Percentiles rank a stretch among this genome's conserved stretches.
Conservation (phyloP, 257 asterid genomes). For the Fraxinus cuspidata region DNA sequence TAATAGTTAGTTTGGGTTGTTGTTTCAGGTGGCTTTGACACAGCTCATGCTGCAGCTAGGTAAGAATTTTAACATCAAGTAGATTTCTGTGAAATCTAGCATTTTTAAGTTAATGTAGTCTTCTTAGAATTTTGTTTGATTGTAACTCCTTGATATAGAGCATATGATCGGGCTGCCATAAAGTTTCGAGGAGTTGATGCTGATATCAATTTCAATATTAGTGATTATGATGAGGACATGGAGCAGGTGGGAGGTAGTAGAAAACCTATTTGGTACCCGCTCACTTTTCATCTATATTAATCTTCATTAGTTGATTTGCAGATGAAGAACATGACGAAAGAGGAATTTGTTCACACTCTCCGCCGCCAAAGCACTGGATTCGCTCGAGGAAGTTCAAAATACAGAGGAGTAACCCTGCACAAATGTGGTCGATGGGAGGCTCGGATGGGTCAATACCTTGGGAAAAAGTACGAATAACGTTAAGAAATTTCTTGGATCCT, state of each 20-base stretch:
- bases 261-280: background rate
- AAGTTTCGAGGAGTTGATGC: constrained; percentile 91
- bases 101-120: constrained; percentile 7
- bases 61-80: constrained; percentile 23
- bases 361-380: constrained; percentile 78
- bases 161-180: constrained; percentile 86
- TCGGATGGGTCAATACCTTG: constrained; percentile 67
- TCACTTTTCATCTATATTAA: background rate
- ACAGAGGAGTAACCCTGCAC: constrained; percentile 68
- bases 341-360: constrained; percentile 69
- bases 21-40: constrained; percentile 90
- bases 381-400: constrained; percentile 71
- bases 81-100: constrained; percentile 12
- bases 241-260: constrained; percentile 45
- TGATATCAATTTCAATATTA: constrained; percentile 64
- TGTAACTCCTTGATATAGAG: constrained; percentile 39
- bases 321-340: constrained; percentile 63
- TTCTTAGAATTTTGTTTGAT: constrained; percentile 15
- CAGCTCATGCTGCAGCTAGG: constrained; percentile 95
- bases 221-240: constrained; percentile 75
- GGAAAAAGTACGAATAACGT: constrained; percentile 55
- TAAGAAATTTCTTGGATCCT: constrained; percentile 3
- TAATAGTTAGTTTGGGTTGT: constrained; percentile 2
- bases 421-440: constrained; percentile 80
- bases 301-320: constrained; percentile 35